Conservation (phyloP, 2,329 filamentous ascomycete species). For the Trichophyton schoenleinii region DNA sequence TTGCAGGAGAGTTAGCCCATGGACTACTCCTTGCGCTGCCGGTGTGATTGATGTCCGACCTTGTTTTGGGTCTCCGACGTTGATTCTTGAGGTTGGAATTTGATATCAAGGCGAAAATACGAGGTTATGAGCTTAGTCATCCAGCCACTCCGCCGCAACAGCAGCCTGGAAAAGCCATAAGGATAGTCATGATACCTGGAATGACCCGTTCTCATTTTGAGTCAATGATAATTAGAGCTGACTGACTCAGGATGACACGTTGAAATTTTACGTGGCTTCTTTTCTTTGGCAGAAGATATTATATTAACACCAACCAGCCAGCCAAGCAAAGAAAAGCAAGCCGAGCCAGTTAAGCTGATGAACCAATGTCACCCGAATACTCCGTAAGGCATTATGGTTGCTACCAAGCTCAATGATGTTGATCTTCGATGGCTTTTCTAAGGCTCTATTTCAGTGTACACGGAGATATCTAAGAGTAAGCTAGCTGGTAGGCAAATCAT, state of each 20-base stretch:
- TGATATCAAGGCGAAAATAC: neutral
- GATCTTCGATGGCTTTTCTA: neutral
- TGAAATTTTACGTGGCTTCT: neutral
- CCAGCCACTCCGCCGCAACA: neutral
- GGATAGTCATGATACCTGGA: neutral
- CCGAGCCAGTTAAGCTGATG: too few species aligned
- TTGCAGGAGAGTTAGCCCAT: neutral
- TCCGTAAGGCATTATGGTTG: too few species aligned
- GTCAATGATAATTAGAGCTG: neutral
- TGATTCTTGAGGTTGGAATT: neutral
- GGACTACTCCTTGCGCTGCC: neutral
- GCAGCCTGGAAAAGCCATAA: neutral
- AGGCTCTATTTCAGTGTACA: neutral
- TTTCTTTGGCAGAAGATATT: neutral
- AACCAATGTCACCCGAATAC: too few species aligned
- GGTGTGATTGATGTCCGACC: conserved; percentile 14
- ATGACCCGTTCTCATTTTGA: neutral
- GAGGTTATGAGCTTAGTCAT: neutral
- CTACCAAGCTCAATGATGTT: too few species aligned
- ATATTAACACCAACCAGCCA: neutral
- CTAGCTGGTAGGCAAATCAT: neutral
- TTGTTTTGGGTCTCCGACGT: neutral
- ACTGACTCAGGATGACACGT: neutral
- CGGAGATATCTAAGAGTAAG: neutral
- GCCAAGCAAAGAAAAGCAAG: neutral